Conservation (phyloP, 1,284 basidiomycete genomes). For the Hymenochaete sp. region DNA sequence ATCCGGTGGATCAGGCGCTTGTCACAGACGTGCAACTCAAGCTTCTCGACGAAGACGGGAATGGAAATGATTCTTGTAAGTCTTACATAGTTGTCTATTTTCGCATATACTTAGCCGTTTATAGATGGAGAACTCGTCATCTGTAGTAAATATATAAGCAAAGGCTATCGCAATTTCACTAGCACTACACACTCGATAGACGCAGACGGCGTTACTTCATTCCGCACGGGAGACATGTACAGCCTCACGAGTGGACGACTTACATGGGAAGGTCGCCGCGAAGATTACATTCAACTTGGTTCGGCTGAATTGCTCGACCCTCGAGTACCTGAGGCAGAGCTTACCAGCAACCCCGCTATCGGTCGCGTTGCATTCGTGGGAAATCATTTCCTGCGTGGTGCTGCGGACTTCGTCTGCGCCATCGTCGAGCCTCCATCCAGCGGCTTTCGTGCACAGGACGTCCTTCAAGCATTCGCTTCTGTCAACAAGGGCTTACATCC, state of each 20-base stretch:
- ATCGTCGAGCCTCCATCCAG: constrained; percentile 24
- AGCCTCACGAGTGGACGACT: constrained; percentile 19
- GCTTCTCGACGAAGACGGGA: constrained; percentile 6
- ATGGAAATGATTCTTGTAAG: constrained; percentile 9
- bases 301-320: constrained; percentile 29
- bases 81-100: constrained; percentile 1
- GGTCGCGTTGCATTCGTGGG: constrained; percentile 27
- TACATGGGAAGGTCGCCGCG: constrained; percentile 29
- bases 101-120: background rate
- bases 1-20: constrained; percentile 2
- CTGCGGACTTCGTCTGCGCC: constrained; percentile 27
- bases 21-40: constrained; percentile 6
- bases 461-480: constrained; percentile 24
- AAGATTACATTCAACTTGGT: constrained; percentile 30
- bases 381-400: constrained; percentile 27
- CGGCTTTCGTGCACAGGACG: constrained; percentile 16
- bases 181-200: constrained; percentile 23
- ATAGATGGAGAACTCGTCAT: constrained; percentile 30
- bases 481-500: constrained; percentile 28
- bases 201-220: constrained; percentile 25
- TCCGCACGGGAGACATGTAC: constrained; percentile 31
- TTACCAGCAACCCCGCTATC: constrained; percentile 23
- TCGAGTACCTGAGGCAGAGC: constrained; percentile 25
- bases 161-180: constrained; percentile 26
- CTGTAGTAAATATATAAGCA: constrained; percentile 24